Base-by-base conservation (phyloP, 1,284 basidiomycete genomes). In the Ustilago nuda region DNA sequence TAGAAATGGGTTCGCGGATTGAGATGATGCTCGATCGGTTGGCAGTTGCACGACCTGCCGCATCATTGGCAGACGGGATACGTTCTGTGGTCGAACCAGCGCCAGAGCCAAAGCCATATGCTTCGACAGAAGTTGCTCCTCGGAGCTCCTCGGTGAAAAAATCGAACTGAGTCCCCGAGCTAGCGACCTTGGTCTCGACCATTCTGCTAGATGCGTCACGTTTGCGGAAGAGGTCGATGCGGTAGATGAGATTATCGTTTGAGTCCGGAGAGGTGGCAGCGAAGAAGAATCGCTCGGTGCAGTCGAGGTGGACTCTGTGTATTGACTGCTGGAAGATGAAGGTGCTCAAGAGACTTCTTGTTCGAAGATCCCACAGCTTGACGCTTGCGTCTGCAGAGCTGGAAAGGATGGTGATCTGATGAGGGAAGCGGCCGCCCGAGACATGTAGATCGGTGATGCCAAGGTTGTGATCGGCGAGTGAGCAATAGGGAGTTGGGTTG, bases 361-460 rank as follows among this genome's bases (percentile, higher is more conserved):
- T 91, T 3, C 90, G 88, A 6, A 94, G 87, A 79, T 94, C 93
- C 94, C 94, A 95, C 52, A 94, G 87, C 92, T 98, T 98, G 82
- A 94, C 93, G n/a, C 93, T 93, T 71, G 94, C 92, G 85, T 98
- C 96, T 45, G 92, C 86, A 0, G 94, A 93, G 7, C 92, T 90
- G 0, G 94, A 94, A 79, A 95, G 89, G 41, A 94, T 85, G 55
- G 93, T 89, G 84, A 91, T 92, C 52, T 88, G 89, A 17, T 78
- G 66, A 0, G 94, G 93, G 85, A 94, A 95, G 0, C 88, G 75
- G 6, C 94, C 94, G 48, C 92, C 86, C 4, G 94, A 93, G 75
- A 94, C 91, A 19, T 89, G 86, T 39, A 98, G 89, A 79, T 94
- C 92, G 4, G 92, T 92, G 27, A 99, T 89, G 7, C 93, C 92